Conservation (phyloP, 106 monocot species). For the Iris macrosiphon region DNA sequence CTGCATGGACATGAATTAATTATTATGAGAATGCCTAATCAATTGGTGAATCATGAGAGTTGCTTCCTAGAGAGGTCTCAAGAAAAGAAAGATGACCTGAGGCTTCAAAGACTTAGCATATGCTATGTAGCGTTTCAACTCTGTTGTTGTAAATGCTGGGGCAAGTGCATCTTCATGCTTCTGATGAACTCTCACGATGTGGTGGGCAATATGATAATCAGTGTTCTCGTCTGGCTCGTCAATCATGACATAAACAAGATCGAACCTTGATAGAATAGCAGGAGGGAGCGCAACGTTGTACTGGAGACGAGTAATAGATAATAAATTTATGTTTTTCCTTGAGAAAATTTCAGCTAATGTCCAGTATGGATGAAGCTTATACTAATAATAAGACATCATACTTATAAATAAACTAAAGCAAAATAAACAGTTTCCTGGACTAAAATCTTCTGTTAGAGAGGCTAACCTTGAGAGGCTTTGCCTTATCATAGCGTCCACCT, state of each 20-base stretch:
- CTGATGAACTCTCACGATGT: slow-evolving; percentile 98
- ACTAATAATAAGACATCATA: slow-evolving; percentile 1
- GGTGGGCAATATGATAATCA: slow-evolving; percentile 96
- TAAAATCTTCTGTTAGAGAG: not conserved
- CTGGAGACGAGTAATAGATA: slow-evolving; percentile 28
- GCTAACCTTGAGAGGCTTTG: slow-evolving; percentile 87
- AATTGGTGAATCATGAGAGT: not conserved
- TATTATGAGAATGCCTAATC: slow-evolving; percentile 1
- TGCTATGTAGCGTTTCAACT: slow-evolving; percentile 88
- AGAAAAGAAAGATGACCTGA: slow-evolving; percentile 33
- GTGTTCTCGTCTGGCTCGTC: slow-evolving; percentile 96
- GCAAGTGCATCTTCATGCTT: slow-evolving; percentile 85
- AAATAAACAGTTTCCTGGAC: not conserved
- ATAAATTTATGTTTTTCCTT: not conserved
- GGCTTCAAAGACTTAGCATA: slow-evolving; percentile 92
- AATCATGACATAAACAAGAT: slow-evolving; percentile 89
- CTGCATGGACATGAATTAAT: slow-evolving; percentile 27
- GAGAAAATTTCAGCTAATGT: not conserved
- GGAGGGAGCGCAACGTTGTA: slow-evolving; percentile 93
- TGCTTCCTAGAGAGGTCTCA: not conserved
- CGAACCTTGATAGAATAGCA: slow-evolving; percentile 77
- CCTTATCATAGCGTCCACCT: slow-evolving; percentile 90
- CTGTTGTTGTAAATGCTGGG: slow-evolving; percentile 79
- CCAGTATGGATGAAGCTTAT: not conserved
- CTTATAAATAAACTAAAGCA: not conserved